Evolutionary conservation across 2,329 filamentous ascomycete species (phyloP).

Genomic region (Neopestalotiopsis clavispora): DNA sequence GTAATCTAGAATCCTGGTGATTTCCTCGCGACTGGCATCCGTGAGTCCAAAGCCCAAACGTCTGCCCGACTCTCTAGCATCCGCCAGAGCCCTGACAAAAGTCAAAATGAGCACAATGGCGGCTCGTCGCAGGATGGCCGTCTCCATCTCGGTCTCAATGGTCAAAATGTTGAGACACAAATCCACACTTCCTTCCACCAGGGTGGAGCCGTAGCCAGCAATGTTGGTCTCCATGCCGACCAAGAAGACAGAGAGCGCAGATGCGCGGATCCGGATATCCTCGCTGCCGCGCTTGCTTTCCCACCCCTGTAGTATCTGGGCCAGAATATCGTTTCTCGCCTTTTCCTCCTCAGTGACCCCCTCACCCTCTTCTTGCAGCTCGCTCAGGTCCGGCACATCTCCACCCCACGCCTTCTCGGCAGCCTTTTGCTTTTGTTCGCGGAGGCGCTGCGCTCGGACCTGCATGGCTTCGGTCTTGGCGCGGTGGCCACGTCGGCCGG

Average conservation of each 20-base stretch:
- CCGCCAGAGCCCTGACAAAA: slow-evolving; percentile 64
- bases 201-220: slow-evolving; percentile 54
- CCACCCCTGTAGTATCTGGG: slow-evolving; percentile 70
- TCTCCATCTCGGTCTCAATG: slow-evolving; percentile 64
- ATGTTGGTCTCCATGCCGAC: slow-evolving; percentile 65
- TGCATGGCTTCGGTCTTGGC: slow-evolving; percentile 64
- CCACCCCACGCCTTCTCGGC: slow-evolving; percentile 61
- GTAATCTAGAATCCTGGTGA: slow-evolving; percentile 67
- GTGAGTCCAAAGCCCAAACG: slow-evolving; percentile 59
- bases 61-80: slow-evolving; percentile 50
- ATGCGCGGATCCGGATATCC: slow-evolving; percentile 72
- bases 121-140: slow-evolving; percentile 69
- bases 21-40: slow-evolving; percentile 61
- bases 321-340: slow-evolving; percentile 49
- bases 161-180: slow-evolving; percentile 66
- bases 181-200: slow-evolving; percentile 64
- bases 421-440: slow-evolving; percentile 53
- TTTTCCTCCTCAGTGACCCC: slow-evolving; percentile 21
- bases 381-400: slow-evolving; percentile 52
- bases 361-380: slow-evolving; percentile 27
- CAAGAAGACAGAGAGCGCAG: slow-evolving; percentile 70
- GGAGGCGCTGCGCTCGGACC: slow-evolving; percentile 52
- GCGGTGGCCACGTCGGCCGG: slow-evolving; percentile 66
- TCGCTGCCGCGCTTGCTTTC: slow-evolving; percentile 68
- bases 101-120: slow-evolving; percentile 68